Percentiles rank a stretch among this genome's conserved stretches.
These are phyloP conservation scores for Penicillium thymicola DNA, from an alignment of 2,329 filamentous ascomycete genomes.

Conservation along the genomic window DNA sequence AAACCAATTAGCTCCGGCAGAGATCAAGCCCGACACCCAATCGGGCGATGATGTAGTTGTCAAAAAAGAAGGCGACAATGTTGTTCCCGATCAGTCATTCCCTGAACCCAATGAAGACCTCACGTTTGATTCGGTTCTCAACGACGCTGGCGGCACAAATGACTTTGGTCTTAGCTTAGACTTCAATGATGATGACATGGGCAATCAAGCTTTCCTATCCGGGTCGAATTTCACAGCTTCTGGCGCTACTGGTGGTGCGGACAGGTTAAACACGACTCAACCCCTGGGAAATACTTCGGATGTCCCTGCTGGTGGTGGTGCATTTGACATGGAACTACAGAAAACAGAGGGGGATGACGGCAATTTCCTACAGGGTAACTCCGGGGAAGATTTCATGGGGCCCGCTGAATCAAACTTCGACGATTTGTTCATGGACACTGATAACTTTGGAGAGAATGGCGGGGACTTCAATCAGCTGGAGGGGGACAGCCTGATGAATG, in stretches of 20 bases:
- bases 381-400: slow-evolving; percentile 36
- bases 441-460: slow-evolving; percentile 34
- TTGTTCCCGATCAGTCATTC: slow-evolving; percentile 23
- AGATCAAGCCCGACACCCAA: slow-evolving; percentile 10
- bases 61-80: slow-evolving; percentile 25
- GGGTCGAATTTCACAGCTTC: slow-evolving; percentile 30
- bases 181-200: slow-evolving; percentile 39
- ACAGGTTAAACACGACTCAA: slow-evolving; percentile 10
- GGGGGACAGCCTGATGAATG: slow-evolving; percentile 37
- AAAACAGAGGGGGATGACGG: slow-evolving; percentile 20
- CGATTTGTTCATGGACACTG: slow-evolving; percentile 43
- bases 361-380: slow-evolving; percentile 23
- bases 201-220: slow-evolving; percentile 39
- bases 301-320: slow-evolving; percentile 31
- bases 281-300: slow-evolving; percentile 19
- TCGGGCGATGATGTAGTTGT: slow-evolving; percentile 14
- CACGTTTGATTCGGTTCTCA: slow-evolving; percentile 43
- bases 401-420: slow-evolving; percentile 46
- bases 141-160: slow-evolving; percentile 31
- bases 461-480: slow-evolving; percentile 36
- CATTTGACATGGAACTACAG: slow-evolving; percentile 38
- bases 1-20: slow-evolving; percentile 13
- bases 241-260: slow-evolving; percentile 14
- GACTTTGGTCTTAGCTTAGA: slow-evolving; percentile 41
- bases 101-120: slow-evolving; percentile 33